These are phyloP conservation scores for Fraxinus quadrangulata DNA, from an alignment of 257 asterid species.

Conservation along the genomic window DNA sequence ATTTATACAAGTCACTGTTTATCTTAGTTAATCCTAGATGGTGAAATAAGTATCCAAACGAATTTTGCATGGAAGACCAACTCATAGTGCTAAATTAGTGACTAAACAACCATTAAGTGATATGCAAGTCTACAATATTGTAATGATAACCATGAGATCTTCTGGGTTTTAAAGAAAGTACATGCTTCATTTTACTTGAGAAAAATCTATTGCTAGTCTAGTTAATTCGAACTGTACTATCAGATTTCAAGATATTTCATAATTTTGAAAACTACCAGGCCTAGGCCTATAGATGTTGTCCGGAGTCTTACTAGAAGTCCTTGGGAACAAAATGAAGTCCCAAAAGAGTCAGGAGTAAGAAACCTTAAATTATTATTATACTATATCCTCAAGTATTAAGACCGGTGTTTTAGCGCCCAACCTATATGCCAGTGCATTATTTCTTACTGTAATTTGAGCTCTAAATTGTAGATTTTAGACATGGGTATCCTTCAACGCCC, in stretches of 20 bases:
- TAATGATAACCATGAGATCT: not conserved
- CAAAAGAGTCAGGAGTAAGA: not conserved
- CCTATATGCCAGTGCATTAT: not conserved
- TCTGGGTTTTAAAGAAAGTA: not conserved
- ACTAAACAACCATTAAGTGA: not conserved
- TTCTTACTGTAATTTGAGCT: not conserved
- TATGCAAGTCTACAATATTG: not conserved
- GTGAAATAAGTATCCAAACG: not conserved
- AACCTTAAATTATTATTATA: not conserved
- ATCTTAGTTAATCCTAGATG: not conserved
- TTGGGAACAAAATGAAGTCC: not conserved
- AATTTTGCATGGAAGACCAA: not conserved
- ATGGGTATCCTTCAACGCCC: not conserved
- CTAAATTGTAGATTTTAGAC: not conserved
- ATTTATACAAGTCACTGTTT: not conserved
- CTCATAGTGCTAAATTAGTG: not conserved
- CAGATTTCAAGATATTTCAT: not conserved
- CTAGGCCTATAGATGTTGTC: not conserved
- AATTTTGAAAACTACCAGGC: not conserved
- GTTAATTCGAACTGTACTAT: not conserved
- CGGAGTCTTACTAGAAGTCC: not conserved
- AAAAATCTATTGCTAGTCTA: not conserved
- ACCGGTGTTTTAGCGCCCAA: not conserved
- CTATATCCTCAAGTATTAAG: not conserved
- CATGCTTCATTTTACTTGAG: not conserved